These are phyloP conservation scores for Populus simonii DNA, from an alignment of 345 rosid genomes.

Conservation along the genomic window DNA sequence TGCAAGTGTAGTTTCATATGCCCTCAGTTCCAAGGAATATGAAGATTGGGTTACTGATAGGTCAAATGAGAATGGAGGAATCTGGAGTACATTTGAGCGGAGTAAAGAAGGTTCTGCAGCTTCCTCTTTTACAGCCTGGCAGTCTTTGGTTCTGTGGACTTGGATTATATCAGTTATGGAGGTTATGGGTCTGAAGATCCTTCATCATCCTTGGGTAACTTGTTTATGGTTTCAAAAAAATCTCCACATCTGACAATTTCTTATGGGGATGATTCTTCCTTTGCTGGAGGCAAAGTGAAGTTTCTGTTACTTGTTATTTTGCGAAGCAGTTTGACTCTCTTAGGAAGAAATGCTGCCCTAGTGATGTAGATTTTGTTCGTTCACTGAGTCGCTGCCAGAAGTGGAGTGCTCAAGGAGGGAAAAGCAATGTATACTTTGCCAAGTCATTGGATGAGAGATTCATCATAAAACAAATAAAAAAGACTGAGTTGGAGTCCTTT, in stretches of 20 bases:
- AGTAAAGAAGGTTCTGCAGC: slow-evolving; percentile 39
- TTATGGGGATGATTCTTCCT: slow-evolving; percentile 56
- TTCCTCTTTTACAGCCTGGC: slow-evolving; percentile 61
- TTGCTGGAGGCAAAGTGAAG: slow-evolving; percentile 64
- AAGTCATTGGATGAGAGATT: slow-evolving; percentile 94
- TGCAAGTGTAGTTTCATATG: slow-evolving; percentile 82
- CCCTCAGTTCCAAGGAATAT: slow-evolving; percentile 76
- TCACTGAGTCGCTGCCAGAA: slow-evolving; percentile 84
- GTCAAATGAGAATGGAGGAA: slow-evolving; percentile 42
- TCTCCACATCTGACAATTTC: slow-evolving; percentile 77
- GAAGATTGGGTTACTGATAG: slow-evolving; percentile 61
- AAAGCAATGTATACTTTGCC: slow-evolving; percentile 93
- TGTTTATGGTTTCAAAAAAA: slow-evolving; percentile 50
- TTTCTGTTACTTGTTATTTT: slow-evolving; percentile 88
- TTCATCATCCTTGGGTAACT: slow-evolving; percentile 37
- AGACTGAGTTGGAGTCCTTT: slow-evolving; percentile 90
- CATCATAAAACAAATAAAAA: slow-evolving; percentile 83
- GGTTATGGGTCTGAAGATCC: slow-evolving; percentile 55
- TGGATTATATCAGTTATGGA: slow-evolving; percentile 52
- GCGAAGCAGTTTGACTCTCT: slow-evolving; percentile 80
- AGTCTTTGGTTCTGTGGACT: slow-evolving; percentile 57
- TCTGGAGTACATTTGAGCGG: slow-evolving; percentile 33
- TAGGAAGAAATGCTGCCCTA: slow-evolving; percentile 78
- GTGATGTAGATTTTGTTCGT: slow-evolving; percentile 69
- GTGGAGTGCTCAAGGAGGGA: slow-evolving; percentile 98